phyloP scores from a whole-genome alignment of 1,139 yeast species.

The Pneumocystis sp. region DNA sequence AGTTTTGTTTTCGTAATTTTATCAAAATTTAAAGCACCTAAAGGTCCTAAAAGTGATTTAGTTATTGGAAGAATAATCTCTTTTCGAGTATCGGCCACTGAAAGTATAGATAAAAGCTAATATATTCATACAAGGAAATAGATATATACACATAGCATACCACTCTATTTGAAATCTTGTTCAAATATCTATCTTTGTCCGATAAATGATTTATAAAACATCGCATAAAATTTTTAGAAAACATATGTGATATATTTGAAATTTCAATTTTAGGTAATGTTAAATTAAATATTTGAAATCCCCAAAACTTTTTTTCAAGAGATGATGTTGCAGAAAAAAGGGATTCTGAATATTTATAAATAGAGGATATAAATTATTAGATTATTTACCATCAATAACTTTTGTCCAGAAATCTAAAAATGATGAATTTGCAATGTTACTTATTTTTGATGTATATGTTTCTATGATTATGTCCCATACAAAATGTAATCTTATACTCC shows the following conservation, averaged over 20 bases:
- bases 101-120: slow-evolving; percentile 33
- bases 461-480: slow-evolving; percentile 54
- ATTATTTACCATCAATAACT: slow-evolving; percentile 38
- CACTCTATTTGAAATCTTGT: slow-evolving; percentile 43
- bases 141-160: neutral
- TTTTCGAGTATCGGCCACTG: slow-evolving; percentile 27
- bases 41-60: slow-evolving; percentile 34
- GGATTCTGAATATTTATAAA: slow-evolving; percentile 30
- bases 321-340: slow-evolving; percentile 66
- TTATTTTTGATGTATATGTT: neutral
- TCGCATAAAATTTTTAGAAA: slow-evolving; percentile 60
- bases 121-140: slow-evolving; percentile 9
- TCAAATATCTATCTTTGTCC: slow-evolving; percentile 47
- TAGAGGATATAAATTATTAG: neutral
- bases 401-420: slow-evolving; percentile 67
- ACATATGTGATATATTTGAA: slow-evolving; percentile 29
- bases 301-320: slow-evolving; percentile 75
- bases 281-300: slow-evolving; percentile 54
- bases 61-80: slow-evolving; percentile 36
- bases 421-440: slow-evolving; percentile 21
- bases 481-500: slow-evolving; percentile 70
- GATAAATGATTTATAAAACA: slow-evolving; percentile 65
- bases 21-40: slow-evolving; percentile 63
- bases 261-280: slow-evolving; percentile 29
- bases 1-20: slow-evolving; percentile 61